Evolutionary conservation across 2,329 filamentous ascomycete species (phyloP).

Genomic region (Pyrenophora graminea): DNA sequence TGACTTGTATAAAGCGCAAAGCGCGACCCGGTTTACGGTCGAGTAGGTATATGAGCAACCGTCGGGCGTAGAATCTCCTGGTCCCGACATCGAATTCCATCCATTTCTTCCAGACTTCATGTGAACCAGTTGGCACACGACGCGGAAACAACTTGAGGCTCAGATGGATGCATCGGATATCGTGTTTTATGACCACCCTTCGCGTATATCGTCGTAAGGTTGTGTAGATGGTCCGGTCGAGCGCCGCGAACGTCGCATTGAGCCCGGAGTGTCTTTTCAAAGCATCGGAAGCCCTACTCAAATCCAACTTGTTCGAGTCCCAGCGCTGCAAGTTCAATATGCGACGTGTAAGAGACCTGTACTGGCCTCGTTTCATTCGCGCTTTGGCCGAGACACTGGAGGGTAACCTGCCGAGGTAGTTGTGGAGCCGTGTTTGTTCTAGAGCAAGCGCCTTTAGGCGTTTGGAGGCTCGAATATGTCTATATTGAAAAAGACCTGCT

Average conservation of each 20-base stretch:
- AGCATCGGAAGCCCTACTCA: conserved; percentile 1
- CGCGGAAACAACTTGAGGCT: conserved; percentile 18
- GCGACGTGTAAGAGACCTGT: conserved; percentile 35
- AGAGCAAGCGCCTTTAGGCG: conserved; percentile 10
- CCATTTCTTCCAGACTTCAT: conserved; percentile 27
- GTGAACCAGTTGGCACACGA: conserved; percentile 1
- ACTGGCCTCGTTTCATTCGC: conserved; percentile 28
- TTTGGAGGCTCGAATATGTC: conserved; percentile 2
- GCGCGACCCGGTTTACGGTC: conserved; percentile 31
- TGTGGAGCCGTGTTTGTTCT: conserved; percentile 12
- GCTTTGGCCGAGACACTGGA: background rate
- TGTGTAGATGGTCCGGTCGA: conserved; percentile 29
- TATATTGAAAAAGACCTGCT: conserved; percentile 1
- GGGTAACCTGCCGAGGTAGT: conserved; percentile 14
- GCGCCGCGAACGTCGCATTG: conserved; percentile 30
- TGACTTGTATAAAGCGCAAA: conserved; percentile 33
- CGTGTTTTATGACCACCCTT: conserved; percentile 26
- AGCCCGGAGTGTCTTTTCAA: conserved; percentile 1
- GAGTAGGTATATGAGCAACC: conserved; percentile 38
- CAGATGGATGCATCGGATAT: conserved; percentile 19
- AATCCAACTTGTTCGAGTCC: conserved; percentile 12
- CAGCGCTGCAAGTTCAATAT: conserved; percentile 24
- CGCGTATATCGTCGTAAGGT: conserved; percentile 21
- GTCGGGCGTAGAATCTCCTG: conserved; percentile 21
- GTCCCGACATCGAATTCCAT: conserved; percentile 16